Evolutionary conservation across 805 yeast species (phyloP).

Genomic region (Lachancea nothofagi): DNA sequence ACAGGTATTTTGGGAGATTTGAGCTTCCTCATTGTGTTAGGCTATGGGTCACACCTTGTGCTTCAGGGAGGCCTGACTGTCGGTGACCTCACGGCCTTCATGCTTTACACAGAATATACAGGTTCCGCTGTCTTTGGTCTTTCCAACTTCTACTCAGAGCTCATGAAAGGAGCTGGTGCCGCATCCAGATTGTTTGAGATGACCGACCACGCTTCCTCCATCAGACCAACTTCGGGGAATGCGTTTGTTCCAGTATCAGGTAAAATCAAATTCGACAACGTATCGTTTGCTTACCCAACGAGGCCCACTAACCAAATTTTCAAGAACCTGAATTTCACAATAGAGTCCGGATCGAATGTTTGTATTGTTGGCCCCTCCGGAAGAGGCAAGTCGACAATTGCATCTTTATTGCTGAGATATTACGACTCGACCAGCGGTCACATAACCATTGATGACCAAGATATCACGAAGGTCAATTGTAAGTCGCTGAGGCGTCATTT

Average conservation of each 20-base stretch:
- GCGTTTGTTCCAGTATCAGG: constrained; percentile 36
- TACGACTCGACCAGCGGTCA: constrained; percentile 45
- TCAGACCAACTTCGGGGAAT: constrained; percentile 59
- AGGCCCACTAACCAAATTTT: constrained; percentile 63
- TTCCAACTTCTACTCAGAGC: constrained; percentile 89
- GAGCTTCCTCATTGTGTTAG: constrained; percentile 66
- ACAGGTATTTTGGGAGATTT: constrained; percentile 84
- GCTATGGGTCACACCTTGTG: constrained; percentile 80
- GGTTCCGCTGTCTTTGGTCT: constrained; percentile 87
- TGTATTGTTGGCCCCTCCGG: constrained; percentile 88
- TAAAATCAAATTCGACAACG: constrained; percentile 57
- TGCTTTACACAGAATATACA: constrained; percentile 93
- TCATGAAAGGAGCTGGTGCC: constrained; percentile 98
- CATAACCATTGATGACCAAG: constrained; percentile 46
- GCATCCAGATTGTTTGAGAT: constrained; percentile 88
- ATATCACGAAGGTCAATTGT: constrained; percentile 44
- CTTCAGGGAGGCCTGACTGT: constrained; percentile 66
- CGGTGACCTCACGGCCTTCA: constrained; percentile 89
- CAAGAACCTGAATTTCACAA: constrained; percentile 41
- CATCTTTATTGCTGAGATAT: constrained; percentile 52
- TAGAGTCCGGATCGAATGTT: constrained; percentile 53
- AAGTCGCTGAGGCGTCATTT: constrained; percentile 51
- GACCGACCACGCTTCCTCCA: constrained; percentile 67
- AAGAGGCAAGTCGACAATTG: constrained; percentile 81
- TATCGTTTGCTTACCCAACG: constrained; percentile 81